Percentiles rank a stretch among this genome's conserved stretches.
phyloP scores from a whole-genome alignment of 148 eudicot species.

The Selenicereus undatus region DNA sequence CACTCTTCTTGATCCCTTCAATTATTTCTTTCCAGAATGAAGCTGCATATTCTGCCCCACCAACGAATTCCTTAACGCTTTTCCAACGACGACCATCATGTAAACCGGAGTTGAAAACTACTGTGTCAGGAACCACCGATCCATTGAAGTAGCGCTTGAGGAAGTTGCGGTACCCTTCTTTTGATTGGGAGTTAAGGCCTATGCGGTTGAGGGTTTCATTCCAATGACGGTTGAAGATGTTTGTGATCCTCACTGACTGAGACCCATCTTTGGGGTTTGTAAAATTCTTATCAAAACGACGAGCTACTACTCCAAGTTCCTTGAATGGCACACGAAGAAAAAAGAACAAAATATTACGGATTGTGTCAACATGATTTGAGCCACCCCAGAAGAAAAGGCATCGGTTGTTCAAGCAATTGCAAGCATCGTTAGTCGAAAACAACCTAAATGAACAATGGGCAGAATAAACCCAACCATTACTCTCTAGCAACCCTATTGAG shows the following conservation, averaged over 20 bases:
- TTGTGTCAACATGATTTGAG: slow-evolving; percentile 87
- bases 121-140: slow-evolving; percentile 52
- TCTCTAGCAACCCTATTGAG: slow-evolving; percentile 60
- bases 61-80: slow-evolving; percentile 43
- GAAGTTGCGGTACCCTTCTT: slow-evolving; percentile 44
- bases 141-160: slow-evolving; percentile 53
- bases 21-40: slow-evolving; percentile 62
- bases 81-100: slow-evolving; percentile 80
- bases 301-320: slow-evolving; percentile 43
- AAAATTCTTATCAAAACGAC: slow-evolving; percentile 64
- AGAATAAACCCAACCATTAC: slow-evolving; percentile 95
- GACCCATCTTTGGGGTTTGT: slow-evolving; percentile 58
- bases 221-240: slow-evolving; percentile 78
- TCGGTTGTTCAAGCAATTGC: slow-evolving; percentile 61
- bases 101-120: slow-evolving; percentile 74
- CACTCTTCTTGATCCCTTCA: slow-evolving; percentile 32
- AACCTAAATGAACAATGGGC: slow-evolving; percentile 79
- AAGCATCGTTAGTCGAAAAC: slow-evolving; percentile 41
- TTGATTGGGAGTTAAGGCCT: slow-evolving; percentile 64
- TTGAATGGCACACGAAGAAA: slow-evolving; percentile 38
- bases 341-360: slow-evolving; percentile 56
- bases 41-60: slow-evolving; percentile 66
- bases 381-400: slow-evolving; percentile 98
- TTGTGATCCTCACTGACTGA: slow-evolving; percentile 62
- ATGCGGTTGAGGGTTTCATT: slow-evolving; percentile 51